These are phyloP conservation scores for Penicillium sp. DNA, from an alignment of 2,329 filamentous ascomycete genomes.

Conservation along the genomic window DNA sequence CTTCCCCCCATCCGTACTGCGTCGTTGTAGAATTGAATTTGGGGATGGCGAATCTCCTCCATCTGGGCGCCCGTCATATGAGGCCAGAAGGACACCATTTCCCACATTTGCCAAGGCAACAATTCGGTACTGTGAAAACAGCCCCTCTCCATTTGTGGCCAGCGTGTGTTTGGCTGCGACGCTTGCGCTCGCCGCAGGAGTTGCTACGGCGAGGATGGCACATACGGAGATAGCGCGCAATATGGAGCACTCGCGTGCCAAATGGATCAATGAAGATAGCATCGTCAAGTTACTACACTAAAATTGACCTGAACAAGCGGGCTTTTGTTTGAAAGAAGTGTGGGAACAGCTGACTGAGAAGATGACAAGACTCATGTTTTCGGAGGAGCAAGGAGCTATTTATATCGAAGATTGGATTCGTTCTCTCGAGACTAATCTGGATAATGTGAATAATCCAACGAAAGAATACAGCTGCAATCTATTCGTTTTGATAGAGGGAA, in stretches of 20 bases:
- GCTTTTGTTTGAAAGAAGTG: too few relatives aligned
- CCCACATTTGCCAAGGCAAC: neutral
- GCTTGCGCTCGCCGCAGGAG: neutral
- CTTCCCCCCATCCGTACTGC: neutral
- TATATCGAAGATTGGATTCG: neutral
- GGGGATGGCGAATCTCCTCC: neutral
- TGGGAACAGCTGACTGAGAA: too few relatives aligned
- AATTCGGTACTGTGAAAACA: neutral
- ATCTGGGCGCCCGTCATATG: neutral
- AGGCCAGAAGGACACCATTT: neutral
- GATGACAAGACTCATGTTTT: too few relatives aligned
- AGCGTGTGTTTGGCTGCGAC: neutral
- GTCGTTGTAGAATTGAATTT: neutral
- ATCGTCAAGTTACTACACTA: neutral
- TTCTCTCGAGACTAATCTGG: neutral
- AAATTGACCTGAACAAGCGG: too few relatives aligned
- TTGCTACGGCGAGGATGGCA: neutral
- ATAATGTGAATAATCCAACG: neutral
- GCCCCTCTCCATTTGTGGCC: neutral
- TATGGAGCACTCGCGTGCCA: neutral
- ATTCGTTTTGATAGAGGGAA: neutral
- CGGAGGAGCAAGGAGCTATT: too few relatives aligned
- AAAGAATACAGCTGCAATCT: neutral
- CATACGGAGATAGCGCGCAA: neutral
- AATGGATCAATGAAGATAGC: neutral